Evolutionary conservation across 2,329 filamentous ascomycete species (phyloP).

Genomic region (Scedosporium dehoogii): DNA sequence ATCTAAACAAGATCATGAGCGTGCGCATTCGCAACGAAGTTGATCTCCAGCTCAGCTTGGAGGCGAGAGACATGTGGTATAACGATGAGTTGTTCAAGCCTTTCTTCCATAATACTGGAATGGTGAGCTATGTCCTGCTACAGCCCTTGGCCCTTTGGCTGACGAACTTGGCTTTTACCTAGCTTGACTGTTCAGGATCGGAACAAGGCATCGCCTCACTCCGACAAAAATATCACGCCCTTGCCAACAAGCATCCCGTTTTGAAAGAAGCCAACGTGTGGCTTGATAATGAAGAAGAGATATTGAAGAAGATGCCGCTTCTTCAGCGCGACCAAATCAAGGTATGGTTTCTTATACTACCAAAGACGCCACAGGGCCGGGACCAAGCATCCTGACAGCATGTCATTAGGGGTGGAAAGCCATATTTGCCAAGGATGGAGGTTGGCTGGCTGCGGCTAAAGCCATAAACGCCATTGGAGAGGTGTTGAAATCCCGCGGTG

Average conservation of each 20-base stretch:
- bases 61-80: slow-evolving; percentile 28
- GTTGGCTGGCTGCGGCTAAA: slow-evolving; percentile 36
- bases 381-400: not conserved
- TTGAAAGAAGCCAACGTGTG: slow-evolving; percentile 29
- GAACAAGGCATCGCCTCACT: slow-evolving; percentile 21
- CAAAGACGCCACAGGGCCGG: not conserved
- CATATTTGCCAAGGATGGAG: slow-evolving; percentile 30
- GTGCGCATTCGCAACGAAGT: slow-evolving; percentile 21
- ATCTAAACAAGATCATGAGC: slow-evolving; percentile 37
- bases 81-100: slow-evolving; percentile 31
- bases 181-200: slow-evolving; percentile 22
- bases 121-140: slow-evolving; percentile 16
- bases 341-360: slow-evolving; percentile 11
- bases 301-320: slow-evolving; percentile 27
- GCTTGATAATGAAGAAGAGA: slow-evolving; percentile 33
- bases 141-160: not conserved
- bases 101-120: slow-evolving; percentile 33
- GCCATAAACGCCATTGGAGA: slow-evolving; percentile 35
- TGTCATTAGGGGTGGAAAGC: slow-evolving; percentile 31
- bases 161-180: not conserved
- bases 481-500: slow-evolving; percentile 24
- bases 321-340: slow-evolving; percentile 28
- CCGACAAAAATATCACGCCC: slow-evolving; percentile 20
- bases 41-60: slow-evolving; percentile 21
- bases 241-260: slow-evolving; percentile 15